phyloP scores from a whole-genome alignment of 208 protist genomes.

The Leishmania tropica region DNA sequence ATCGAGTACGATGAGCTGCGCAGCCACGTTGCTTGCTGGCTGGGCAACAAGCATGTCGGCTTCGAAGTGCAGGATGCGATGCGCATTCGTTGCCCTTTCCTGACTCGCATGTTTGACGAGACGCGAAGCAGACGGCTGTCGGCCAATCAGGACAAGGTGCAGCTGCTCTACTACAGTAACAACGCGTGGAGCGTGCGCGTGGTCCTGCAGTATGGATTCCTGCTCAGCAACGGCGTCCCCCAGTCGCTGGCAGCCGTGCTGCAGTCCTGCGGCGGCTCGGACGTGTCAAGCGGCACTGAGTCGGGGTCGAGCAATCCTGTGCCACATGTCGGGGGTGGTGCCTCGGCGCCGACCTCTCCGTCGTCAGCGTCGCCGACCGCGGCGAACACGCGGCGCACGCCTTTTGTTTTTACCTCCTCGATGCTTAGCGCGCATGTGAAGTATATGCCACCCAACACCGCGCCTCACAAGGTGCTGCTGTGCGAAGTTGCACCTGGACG shows the following conservation, averaged over 20 bases:
- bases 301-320: slow-evolving; percentile 19
- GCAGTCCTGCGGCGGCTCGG: slow-evolving; percentile 11
- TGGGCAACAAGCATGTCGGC: slow-evolving; percentile 45
- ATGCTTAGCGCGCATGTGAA: slow-evolving; percentile 51
- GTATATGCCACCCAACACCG: slow-evolving; percentile 27
- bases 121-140: slow-evolving; percentile 17
- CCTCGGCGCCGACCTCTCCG: not conserved
- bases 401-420: slow-evolving; percentile 65
- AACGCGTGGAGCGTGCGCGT: slow-evolving; percentile 54
- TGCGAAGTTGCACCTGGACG: slow-evolving; percentile 71
- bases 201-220: slow-evolving; percentile 64
- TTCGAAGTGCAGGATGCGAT: slow-evolving; percentile 48
- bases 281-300: slow-evolving; percentile 6
- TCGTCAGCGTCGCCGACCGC: not conserved
- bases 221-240: slow-evolving; percentile 29
- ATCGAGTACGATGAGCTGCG: slow-evolving; percentile 50
- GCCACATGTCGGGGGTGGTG: not conserved
- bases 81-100: slow-evolving; percentile 45
- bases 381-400: slow-evolving; percentile 24
- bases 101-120: slow-evolving; percentile 35
- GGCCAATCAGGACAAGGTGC: slow-evolving; percentile 39
- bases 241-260: slow-evolving; percentile 12
- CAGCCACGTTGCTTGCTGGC: slow-evolving; percentile 42
- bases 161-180: slow-evolving; percentile 83
- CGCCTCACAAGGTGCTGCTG: slow-evolving; percentile 58